Percentiles rank a stretch among this genome's conserved stretches.
These are phyloP conservation scores for Phoma sp. DNA, from an alignment of 2,329 filamentous ascomycete species.

Conservation along the genomic window DNA sequence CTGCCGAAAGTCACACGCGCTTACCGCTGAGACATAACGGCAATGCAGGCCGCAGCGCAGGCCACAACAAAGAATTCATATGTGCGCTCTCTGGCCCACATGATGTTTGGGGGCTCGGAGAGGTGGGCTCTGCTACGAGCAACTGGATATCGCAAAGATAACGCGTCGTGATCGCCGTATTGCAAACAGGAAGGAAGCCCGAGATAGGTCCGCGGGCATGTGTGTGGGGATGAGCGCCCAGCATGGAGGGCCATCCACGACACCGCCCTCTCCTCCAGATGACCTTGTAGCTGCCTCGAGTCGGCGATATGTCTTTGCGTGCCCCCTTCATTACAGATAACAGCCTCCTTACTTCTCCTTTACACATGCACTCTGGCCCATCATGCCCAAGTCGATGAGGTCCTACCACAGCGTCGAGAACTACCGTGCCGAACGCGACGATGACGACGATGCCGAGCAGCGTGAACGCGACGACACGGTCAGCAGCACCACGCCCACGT, in stretches of 20 bases:
- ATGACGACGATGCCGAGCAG: conserved; percentile 42
- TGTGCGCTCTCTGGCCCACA: not conserved
- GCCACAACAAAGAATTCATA: not conserved
- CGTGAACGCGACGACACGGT: conserved; percentile 41
- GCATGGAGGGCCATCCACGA: conserved; percentile 26
- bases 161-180: conserved; percentile 12
- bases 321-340: conserved; percentile 20
- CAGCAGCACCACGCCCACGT: conserved; percentile 44
- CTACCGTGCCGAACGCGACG: conserved; percentile 43
- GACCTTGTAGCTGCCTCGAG: conserved; percentile 26
- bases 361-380: conserved; percentile 16
- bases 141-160: not conserved
- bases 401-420: conserved; percentile 47
- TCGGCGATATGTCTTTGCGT: conserved; percentile 14
- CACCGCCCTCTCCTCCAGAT: conserved; percentile 36
- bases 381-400: conserved; percentile 46
- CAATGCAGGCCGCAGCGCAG: conserved; percentile 16
- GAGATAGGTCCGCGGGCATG: conserved; percentile 10
- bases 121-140: not conserved
- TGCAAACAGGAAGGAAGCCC: conserved; percentile 12
- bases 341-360: conserved; percentile 11
- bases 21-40: conserved; percentile 14
- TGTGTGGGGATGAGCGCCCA: conserved; percentile 24
- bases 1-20: conserved; percentile 15
- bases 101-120: not conserved